Evolutionary conservation across 2,329 filamentous ascomycete genomes (phyloP).

Genomic region (Fusarium falciforme): DNA sequence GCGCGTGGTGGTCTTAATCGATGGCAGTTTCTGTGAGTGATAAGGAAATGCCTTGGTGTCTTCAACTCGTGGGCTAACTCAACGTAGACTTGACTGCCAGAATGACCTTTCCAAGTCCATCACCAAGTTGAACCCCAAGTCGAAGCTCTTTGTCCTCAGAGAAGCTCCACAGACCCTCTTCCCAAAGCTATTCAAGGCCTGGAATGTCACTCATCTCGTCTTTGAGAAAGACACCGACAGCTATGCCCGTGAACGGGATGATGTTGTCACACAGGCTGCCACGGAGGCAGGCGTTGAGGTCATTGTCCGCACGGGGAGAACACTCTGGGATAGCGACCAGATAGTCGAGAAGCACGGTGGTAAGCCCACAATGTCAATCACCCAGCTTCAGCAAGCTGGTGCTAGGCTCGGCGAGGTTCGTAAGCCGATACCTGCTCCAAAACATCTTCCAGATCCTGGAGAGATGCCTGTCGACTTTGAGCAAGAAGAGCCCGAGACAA

Average conservation of each 20-base stretch:
- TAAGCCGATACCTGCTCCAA: slow-evolving; percentile 70
- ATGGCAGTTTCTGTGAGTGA: slow-evolving; percentile 74
- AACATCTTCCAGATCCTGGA: slow-evolving; percentile 71
- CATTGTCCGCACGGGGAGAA: slow-evolving; percentile 72
- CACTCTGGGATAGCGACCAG: slow-evolving; percentile 79
- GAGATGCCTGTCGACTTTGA: slow-evolving; percentile 69
- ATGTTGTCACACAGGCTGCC: slow-evolving; percentile 67
- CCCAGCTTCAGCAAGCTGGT: slow-evolving; percentile 72
- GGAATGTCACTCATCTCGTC: slow-evolving; percentile 80
- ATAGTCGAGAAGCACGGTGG: slow-evolving; percentile 73
- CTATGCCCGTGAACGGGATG: slow-evolving; percentile 75
- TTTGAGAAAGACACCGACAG: slow-evolving; percentile 84
- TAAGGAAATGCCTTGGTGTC: neutral
- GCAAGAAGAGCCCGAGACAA: slow-evolving; percentile 61
- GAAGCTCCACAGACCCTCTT: slow-evolving; percentile 79
- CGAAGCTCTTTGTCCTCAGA: slow-evolving; percentile 77
- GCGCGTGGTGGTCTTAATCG: slow-evolving; percentile 77
- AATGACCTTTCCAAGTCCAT: slow-evolving; percentile 75
- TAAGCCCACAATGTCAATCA: slow-evolving; percentile 80
- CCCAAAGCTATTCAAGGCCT: slow-evolving; percentile 77
- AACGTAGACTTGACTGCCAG: slow-evolving; percentile 74
- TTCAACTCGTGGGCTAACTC: neutral
- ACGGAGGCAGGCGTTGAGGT: slow-evolving; percentile 75
- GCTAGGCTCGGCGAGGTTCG: slow-evolving; percentile 71
- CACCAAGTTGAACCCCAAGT: slow-evolving; percentile 75